A percentile compares a stretch with the other conserved stretches of the same genome.
Evolutionary conservation across 2,329 filamentous ascomycete species (phyloP).

Genomic region (Trichoderma aggressivum): DNA sequence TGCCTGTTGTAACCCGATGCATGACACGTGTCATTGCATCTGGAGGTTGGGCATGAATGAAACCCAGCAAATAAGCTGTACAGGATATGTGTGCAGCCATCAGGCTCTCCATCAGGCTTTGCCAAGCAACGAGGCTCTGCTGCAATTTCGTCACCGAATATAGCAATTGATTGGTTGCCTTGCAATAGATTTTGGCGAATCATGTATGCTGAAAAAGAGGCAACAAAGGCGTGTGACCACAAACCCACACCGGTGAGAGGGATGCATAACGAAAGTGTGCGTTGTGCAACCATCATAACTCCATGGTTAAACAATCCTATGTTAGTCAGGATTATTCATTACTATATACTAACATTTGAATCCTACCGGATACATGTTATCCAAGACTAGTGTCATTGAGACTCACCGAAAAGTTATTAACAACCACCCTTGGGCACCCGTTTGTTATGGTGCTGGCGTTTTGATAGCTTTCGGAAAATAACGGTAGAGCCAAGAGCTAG

Average conservation of each 20-base stretch:
- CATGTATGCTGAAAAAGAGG: neutral
- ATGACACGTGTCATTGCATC: neutral
- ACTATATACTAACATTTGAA: rapidly evolving
- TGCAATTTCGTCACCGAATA: neutral
- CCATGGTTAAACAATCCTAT: rapidly evolving
- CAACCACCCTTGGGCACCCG: neutral
- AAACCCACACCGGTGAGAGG: neutral
- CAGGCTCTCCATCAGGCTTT: neutral
- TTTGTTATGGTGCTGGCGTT: neutral
- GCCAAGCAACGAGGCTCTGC: neutral
- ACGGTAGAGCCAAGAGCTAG: neutral
- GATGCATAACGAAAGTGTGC: neutral
- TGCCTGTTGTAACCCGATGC: neutral
- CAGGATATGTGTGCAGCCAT: neutral
- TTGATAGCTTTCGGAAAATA: too few relatives aligned
- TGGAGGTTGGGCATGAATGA: neutral
- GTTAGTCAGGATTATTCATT: neutral
- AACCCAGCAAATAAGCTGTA: neutral
- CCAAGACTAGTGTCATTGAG: neutral
- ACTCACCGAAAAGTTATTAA: neutral
- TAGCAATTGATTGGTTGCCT: neutral
- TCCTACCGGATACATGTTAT: neutral
- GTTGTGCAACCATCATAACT: neutral
- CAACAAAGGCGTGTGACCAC: neutral
- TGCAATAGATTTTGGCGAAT: neutral